Percentiles rank a stretch among this genome's conserved stretches.
Conservation (phyloP, 2,329 filamentous ascomycete species). For the Emergomyces pasteurianus region DNA sequence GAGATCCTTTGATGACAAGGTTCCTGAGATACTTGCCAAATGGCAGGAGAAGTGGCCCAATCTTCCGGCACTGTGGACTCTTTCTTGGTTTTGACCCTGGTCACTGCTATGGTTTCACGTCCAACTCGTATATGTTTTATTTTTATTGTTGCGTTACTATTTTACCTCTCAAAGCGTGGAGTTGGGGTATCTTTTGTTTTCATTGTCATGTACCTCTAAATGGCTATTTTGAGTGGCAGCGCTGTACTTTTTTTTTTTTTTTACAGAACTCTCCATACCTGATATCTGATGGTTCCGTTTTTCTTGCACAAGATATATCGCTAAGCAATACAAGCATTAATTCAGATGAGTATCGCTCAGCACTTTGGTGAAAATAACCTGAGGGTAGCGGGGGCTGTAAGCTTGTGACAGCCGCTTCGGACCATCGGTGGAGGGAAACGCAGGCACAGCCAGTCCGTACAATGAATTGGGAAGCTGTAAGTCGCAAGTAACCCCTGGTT, state of each 20-base stretch:
- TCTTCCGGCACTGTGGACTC: conserved; percentile 81
- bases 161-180: background rate
- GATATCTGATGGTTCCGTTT: background rate
- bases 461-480: background rate
- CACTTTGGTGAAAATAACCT: background rate
- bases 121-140: background rate
- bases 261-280: background rate
- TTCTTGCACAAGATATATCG: background rate
- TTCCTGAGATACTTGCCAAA: conserved; percentile 77
- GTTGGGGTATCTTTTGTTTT: background rate
- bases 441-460: background rate
- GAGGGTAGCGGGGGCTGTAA: background rate
- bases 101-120: background rate
- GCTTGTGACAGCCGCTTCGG: background rate
- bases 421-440: background rate
- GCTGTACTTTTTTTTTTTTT: background rate
- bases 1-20: conserved; percentile 76
- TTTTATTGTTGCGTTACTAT: conserved; percentile 1
- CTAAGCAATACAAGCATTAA: background rate
- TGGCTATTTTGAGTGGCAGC: background rate
- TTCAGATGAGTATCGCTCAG: too few relatives aligned
- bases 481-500: background rate
- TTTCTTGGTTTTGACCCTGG: conserved; percentile 70
- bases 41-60: conserved; percentile 96
- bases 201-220: background rate